phyloP scores from a whole-genome alignment of 1,284 basidiomycete genomes.

The Ganoderma boninense region DNA sequence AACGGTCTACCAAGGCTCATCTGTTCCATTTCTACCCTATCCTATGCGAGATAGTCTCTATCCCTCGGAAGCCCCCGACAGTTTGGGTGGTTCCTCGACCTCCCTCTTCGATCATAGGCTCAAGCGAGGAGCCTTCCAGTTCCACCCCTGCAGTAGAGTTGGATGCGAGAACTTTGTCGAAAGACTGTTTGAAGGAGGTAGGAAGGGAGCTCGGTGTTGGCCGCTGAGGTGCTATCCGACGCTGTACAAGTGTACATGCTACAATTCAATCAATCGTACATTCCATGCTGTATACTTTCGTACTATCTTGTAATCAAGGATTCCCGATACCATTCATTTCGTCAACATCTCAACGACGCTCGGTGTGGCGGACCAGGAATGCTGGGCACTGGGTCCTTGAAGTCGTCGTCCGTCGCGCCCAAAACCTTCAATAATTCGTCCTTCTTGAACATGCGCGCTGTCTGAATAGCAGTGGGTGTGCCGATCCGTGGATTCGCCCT shows the following conservation, averaged over 20 bases:
- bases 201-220: slow-evolving; percentile 74
- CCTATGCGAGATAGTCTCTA: slow-evolving; percentile 80
- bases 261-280: slow-evolving; percentile 9
- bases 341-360: background rate
- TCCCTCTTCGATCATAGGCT: slow-evolving; percentile 18
- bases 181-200: slow-evolving; percentile 74
- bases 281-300: slow-evolving; percentile 16
- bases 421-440: slow-evolving; percentile 61
- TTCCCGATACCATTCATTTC: background rate
- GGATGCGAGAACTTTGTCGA: slow-evolving; percentile 72
- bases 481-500: slow-evolving; percentile 73
- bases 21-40: slow-evolving; percentile 86
- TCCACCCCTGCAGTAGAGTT: slow-evolving; percentile 55
- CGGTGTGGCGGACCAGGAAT: slow-evolving; percentile 35
- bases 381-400: slow-evolving; percentile 40
- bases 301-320: slow-evolving; percentile 19
- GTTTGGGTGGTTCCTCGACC: slow-evolving; percentile 59
- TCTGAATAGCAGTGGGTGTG: slow-evolving; percentile 77
- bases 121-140: slow-evolving; percentile 37
- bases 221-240: slow-evolving; percentile 20
- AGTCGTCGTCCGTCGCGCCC: slow-evolving; percentile 62
- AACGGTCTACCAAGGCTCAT: slow-evolving; percentile 79
- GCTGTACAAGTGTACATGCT: background rate
- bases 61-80: slow-evolving; percentile 69
- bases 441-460: slow-evolving; percentile 72